Evolutionary conservation across 164 flowering plant species (phyloP).

Genomic region (Liriodendron chinense): DNA sequence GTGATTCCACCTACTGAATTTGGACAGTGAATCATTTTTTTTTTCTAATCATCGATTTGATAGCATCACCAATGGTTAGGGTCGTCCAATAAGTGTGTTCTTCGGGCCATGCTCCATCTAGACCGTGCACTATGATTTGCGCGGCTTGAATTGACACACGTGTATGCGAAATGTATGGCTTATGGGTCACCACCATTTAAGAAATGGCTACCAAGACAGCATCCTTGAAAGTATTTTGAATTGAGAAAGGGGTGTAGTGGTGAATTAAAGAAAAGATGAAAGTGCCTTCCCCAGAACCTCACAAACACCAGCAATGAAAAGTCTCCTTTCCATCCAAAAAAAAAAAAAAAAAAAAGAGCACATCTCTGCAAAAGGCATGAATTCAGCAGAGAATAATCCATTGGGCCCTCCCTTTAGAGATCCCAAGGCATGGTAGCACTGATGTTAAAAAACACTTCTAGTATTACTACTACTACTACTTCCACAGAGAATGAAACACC

Average conservation of each 20-base stretch:
- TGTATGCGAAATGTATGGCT: neutral
- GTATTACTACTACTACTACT: neutral
- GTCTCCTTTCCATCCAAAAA: conserved; percentile 1
- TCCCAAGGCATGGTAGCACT: neutral
- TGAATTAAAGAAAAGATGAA: neutral
- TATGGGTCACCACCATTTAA: no score
- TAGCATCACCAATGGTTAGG: neutral
- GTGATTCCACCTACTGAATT: neutral
- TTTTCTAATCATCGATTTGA: neutral
- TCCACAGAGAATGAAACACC: neutral
- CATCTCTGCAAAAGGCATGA: neutral
- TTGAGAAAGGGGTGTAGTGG: neutral
- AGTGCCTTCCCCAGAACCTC: conserved; percentile 3
- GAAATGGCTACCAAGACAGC: neutral
- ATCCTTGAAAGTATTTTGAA: neutral
- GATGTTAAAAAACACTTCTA: neutral
- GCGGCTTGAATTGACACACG: neutral
- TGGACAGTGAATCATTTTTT: neutral
- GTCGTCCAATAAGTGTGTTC: neutral
- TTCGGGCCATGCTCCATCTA: neutral
- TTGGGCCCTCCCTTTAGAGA: neutral
- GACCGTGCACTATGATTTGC: neutral
- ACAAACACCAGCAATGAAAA: neutral
- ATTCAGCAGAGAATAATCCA: neutral
- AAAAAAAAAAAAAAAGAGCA: no score